These are phyloP conservation scores for Tilletia walkeri DNA, from an alignment of 1,284 basidiomycete genomes.

Conservation along the genomic window DNA sequence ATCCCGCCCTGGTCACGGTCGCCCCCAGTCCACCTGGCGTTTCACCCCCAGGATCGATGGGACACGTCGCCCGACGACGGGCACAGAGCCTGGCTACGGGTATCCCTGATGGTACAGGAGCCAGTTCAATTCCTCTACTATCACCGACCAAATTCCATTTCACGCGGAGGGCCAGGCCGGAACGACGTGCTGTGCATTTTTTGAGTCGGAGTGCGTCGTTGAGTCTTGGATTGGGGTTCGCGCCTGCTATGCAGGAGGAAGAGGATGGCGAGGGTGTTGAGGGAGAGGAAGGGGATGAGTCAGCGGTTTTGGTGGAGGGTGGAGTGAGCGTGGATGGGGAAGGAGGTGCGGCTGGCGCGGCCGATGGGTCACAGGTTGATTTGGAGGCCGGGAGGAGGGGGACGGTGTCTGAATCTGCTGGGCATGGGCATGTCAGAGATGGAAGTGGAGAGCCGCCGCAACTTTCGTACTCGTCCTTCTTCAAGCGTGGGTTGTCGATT, in stretches of 20 bases:
- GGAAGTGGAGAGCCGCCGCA: slow-evolving; percentile 17
- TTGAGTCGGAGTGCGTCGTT: slow-evolving; percentile 16
- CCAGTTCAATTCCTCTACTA: not conserved
- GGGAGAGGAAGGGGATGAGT: not conserved
- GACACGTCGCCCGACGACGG: not conserved
- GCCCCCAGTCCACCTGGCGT: not conserved
- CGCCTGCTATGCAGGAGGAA: slow-evolving; percentile 14
- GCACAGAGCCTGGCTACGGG: slow-evolving; percentile 4
- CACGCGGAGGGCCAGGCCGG: not conserved
- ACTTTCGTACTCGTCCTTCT: slow-evolving; percentile 37
- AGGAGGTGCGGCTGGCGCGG: slow-evolving; percentile 1
- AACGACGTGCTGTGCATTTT: slow-evolving; percentile 8
- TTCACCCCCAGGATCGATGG: not conserved
- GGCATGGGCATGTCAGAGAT: not conserved
- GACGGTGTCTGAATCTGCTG: too few species aligned
- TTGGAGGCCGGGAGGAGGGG: not conserved
- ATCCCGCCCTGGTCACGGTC: not conserved
- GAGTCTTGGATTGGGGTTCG: slow-evolving; percentile 12
- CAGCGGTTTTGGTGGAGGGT: not conserved
- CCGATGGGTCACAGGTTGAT: not conserved
- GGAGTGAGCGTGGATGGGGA: not conserved
- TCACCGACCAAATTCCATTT: not conserved
- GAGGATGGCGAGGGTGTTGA: not conserved
- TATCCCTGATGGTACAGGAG: not conserved
- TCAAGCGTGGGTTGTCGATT: slow-evolving; percentile 49